phyloP scores from a whole-genome alignment of 306 rosid genomes.

The Parietaria judaica region DNA sequence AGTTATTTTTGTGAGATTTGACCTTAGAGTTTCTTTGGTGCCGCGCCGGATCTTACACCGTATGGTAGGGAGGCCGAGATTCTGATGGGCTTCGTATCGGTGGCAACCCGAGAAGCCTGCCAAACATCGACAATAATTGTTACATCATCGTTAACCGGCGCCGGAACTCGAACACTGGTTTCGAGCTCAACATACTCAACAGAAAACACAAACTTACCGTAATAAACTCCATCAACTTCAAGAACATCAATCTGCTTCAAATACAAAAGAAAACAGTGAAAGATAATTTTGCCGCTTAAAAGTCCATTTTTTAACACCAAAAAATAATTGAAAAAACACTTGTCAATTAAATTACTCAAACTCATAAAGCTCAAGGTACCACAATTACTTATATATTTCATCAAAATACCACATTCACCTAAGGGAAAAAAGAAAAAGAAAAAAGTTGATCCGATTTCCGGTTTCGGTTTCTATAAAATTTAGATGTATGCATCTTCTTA shows the following conservation, averaged over 20 bases:
- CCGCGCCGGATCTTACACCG: conserved; percentile 90
- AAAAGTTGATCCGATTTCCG: background rate
- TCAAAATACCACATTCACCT: too few species aligned
- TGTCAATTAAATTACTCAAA: too few species aligned
- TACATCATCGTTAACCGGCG: too few species aligned
- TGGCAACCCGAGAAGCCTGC: conserved; percentile 94
- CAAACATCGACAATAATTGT: background rate
- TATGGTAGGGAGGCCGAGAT: conserved; percentile 79
- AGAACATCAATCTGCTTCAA: conserved; percentile 84
- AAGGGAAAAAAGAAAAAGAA: too few species aligned
- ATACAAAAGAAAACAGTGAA: background rate
- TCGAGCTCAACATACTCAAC: too few species aligned
- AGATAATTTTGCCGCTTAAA: too few species aligned
- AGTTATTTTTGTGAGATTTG: conserved; percentile 1
- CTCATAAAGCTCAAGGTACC: too few species aligned
- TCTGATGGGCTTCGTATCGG: conserved; percentile 93
- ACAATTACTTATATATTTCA: too few species aligned
- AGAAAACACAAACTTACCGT: conserved; percentile 38
- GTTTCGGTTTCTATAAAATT: too few species aligned
- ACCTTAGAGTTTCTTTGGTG: conserved; percentile 89
- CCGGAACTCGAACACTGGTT: too few species aligned
- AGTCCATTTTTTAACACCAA: background rate
- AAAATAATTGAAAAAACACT: too few species aligned
- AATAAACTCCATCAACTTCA: conserved; percentile 87
- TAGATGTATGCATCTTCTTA: too few species aligned